Conservation (phyloP, 352 stramenopile species). For the Phytophthora syringae region DNA sequence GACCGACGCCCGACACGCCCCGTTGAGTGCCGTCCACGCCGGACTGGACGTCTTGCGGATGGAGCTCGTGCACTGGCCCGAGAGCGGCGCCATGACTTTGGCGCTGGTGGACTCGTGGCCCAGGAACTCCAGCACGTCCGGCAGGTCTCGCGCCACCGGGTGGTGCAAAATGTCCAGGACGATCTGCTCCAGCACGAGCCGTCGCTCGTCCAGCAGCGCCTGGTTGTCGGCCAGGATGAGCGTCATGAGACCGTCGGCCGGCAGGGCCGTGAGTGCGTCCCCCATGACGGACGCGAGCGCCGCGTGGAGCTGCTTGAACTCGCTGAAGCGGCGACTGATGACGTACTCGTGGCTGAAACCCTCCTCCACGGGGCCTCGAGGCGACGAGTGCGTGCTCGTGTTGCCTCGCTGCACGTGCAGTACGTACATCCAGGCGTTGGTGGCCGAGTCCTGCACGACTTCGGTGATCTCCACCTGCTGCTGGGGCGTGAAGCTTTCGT, state of each 20-base stretch:
- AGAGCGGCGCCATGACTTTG: no score
- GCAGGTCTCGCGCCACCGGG: conserved; percentile 52
- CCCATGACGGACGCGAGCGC: conserved; percentile 57
- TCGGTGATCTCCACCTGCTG: conserved; percentile 70
- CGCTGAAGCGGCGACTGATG: conserved; percentile 69
- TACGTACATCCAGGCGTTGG: conserved; percentile 70
- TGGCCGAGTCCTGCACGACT: conserved; percentile 64
- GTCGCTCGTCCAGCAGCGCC: conserved; percentile 68
- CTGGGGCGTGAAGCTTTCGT: conserved; percentile 76
- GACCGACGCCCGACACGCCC: conserved; percentile 19
- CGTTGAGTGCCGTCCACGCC: conserved; percentile 57
- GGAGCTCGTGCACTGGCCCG: no score
- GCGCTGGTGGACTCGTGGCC: conserved; percentile 57
- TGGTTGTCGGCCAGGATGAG: conserved; percentile 77
- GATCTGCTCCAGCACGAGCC: conserved; percentile 63
- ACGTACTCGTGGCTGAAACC: conserved; percentile 52
- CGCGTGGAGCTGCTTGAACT: conserved; percentile 75
- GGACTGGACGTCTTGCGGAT: conserved; percentile 75
- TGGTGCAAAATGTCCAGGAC: conserved; percentile 70
- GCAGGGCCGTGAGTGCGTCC: conserved; percentile 55
- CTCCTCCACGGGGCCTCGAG: conserved; percentile 40
- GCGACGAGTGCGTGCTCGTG: conserved; percentile 40
- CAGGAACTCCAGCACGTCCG: conserved; percentile 74
- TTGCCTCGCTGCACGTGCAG: conserved; percentile 54
- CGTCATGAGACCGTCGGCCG: conserved; percentile 62